Base-by-base conservation (phyloP, 2,329 filamentous ascomycete species). In the Tolypocladium amazonense region DNA sequence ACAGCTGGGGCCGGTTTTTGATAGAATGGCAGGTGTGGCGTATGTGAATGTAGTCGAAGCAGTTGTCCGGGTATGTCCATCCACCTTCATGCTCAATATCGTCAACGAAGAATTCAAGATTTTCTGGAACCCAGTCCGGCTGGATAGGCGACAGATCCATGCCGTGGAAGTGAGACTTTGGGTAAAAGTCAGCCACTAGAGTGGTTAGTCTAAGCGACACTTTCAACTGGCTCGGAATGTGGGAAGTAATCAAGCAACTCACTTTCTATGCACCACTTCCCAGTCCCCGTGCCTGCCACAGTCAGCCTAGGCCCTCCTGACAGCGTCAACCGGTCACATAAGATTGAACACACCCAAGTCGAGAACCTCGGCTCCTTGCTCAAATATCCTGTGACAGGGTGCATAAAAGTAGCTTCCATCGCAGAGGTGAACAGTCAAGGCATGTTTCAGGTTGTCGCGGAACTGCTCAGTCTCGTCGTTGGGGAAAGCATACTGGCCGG, bases 111-210 rank as follows among this genome's bases (percentile, higher is more conserved):
- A 81, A 81, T 30, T 75, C 72, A n/a, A 79, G 77, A 59, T 81
- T 82, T 57, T 77, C 72, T 2, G 79, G 79, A 0, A 81, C 77
- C 66, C 76, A 79, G 56, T 76, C 76, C 0, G 79, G 79, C 57
- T 82, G 79, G 47, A 81, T 82, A 0, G 79, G 79, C 1, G 79
- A 81, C 2, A 81, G 68, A 62, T 81, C 79, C 68, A 80, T 75
- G 61, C 79, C 79, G 47, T 76, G 75, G 53, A 82, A 76, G 37
- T 67, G 68, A 0, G 76, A 68, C 1, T 73, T 71, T 5, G 77
- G 76, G 59, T 77, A 81, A 38, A 68, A 68, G 58, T 82, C 79
- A 58, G 76, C 79, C 62, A 81, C 79, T 81, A 57, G 38, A 54
- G 39, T 23, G 39, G n/a, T 23, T 43, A 56, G 3, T 35, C 1